Conservation (phyloP, 257 asterid species). For the Gentiana straminea region DNA sequence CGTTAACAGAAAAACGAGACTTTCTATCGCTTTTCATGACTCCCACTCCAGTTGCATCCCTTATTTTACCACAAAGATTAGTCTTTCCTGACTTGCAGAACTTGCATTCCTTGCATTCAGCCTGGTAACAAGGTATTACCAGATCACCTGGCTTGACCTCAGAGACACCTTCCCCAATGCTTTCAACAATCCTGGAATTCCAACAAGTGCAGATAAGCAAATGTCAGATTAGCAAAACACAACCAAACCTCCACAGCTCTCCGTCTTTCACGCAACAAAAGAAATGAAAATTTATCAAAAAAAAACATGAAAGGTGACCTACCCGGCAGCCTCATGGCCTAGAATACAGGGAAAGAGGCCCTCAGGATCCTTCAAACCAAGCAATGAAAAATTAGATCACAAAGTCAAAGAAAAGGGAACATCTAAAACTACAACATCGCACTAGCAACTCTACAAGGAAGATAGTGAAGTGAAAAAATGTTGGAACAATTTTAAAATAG, state of each 20-base stretch:
- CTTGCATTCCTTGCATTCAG: constrained; percentile 94
- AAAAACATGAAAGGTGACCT: constrained; percentile 8
- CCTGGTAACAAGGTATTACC: constrained; percentile 99
- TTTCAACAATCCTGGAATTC: constrained; percentile 57
- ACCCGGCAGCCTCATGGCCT: constrained; percentile 99
- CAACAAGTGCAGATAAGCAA: constrained; percentile 2
- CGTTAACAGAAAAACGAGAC: constrained; percentile 82
- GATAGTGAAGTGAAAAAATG: background rate
- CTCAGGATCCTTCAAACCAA: constrained; percentile 80
- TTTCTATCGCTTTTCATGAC: constrained; percentile 85
- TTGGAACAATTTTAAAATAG: background rate
- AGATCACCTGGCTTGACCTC: constrained; percentile 91
- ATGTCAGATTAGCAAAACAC: background rate
- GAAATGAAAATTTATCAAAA: background rate
- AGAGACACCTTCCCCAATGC: constrained; percentile 95
- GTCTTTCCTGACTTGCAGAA: constrained; percentile 96
- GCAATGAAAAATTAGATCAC: constrained; percentile 9
- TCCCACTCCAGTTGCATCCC: constrained; percentile 96
- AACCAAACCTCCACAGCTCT: background rate
- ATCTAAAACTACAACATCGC: background rate
- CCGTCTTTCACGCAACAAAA: background rate
- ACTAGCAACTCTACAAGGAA: background rate
- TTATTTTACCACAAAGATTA: constrained; percentile 88
- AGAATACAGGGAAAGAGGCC: constrained; percentile 98
- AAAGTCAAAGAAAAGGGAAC: background rate